These are phyloP conservation scores for Lunularia cruciata DNA, from an alignment of 225 moss, liverwort and hornwort species.

Conservation along the genomic window DNA sequence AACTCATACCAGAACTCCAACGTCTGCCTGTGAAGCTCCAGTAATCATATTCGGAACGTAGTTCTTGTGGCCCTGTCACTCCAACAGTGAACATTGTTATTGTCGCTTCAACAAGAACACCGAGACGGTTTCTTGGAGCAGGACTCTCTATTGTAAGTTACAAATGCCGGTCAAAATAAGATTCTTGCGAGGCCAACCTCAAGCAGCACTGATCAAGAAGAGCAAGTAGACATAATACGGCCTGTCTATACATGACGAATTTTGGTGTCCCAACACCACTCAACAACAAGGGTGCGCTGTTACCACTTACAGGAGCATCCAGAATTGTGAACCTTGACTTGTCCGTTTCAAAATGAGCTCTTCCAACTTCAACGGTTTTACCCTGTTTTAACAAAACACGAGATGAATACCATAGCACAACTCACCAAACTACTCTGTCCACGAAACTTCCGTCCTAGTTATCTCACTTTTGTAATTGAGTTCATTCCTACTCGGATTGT, in stretches of 20 bases:
- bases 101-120: background rate
- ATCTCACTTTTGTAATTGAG: too few relatives aligned
- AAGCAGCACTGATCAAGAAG: too few relatives aligned
- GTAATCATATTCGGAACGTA: slow-evolving; percentile 99
- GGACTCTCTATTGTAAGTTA: too few relatives aligned
- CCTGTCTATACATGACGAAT: background rate
- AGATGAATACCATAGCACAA: too few relatives aligned
- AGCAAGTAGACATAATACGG: too few relatives aligned
- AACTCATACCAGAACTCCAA: slow-evolving; percentile 82
- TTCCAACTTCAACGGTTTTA: slow-evolving; percentile 95
- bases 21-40: slow-evolving; percentile 97
- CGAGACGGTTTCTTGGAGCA: too few relatives aligned
- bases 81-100: background rate
- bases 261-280: background rate
- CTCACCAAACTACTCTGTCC: too few relatives aligned
- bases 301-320: slow-evolving; percentile 84
- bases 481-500: too few relatives aligned
- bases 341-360: slow-evolving; percentile 89
- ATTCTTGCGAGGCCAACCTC: too few relatives aligned
- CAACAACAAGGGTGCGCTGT: too few relatives aligned
- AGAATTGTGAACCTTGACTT: slow-evolving; percentile 91
- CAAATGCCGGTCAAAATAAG: too few relatives aligned
- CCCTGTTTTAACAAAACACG: slow-evolving; percentile 50
- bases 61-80: slow-evolving; percentile 84
- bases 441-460: too few relatives aligned